These are phyloP conservation scores for Linum trigynum DNA, from an alignment of 345 rosid species.

Conservation along the genomic window DNA sequence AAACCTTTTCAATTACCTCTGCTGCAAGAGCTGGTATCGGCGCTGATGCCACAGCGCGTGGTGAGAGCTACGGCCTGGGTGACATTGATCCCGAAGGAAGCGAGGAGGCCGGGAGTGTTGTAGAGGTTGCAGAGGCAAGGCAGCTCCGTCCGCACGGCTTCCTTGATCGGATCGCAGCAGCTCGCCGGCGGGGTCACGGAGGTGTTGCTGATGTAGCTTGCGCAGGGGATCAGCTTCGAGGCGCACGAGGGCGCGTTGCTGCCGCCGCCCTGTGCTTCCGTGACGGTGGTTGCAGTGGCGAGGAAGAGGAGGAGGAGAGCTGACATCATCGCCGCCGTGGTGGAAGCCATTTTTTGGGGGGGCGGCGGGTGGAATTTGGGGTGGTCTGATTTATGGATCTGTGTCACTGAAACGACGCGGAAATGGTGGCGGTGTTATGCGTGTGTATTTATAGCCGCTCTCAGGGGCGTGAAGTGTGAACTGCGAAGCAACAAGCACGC, in stretches of 20 bases:
- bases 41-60: conserved; percentile 24
- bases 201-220: conserved; percentile 14
- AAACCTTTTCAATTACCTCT: conserved; percentile 13
- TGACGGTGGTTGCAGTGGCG: not conserved
- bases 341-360: conserved; percentile 5
- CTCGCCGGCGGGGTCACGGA: conserved; percentile 27
- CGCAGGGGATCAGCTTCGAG: conserved; percentile 33
- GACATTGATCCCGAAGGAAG: conserved; percentile 16
- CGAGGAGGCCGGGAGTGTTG: conserved; percentile 34
- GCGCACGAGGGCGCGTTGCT: conserved; percentile 27
- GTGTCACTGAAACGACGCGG: no score
- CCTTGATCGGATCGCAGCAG: conserved; percentile 51
- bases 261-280: conserved; percentile 25
- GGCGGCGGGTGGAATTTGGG: not conserved
- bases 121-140: conserved; percentile 52
- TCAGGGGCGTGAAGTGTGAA: no score
- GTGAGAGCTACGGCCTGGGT: conserved; percentile 33
- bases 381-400: not conserved
- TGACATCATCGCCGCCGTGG: conserved; percentile 18
- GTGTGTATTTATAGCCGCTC: no score
- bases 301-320: conserved; percentile 7
- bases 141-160: conserved; percentile 37
- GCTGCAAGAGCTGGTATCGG: conserved; percentile 35
- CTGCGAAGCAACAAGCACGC: no score
- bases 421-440: no score